phyloP scores from a whole-genome alignment of 2,329 filamentous ascomycete species.

The Podosphaera xanthii region DNA sequence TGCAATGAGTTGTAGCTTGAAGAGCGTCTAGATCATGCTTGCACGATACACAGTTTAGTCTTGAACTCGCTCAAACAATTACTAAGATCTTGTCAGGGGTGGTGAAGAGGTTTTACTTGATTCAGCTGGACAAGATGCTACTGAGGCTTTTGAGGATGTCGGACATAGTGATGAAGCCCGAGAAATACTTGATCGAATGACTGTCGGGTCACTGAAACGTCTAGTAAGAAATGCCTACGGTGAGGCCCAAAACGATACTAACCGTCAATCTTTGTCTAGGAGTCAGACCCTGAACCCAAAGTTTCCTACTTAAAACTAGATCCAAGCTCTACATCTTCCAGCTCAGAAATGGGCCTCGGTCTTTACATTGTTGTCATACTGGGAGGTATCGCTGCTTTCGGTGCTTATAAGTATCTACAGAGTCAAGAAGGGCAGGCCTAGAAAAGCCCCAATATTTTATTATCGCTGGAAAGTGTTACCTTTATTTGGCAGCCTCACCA shows the following conservation, averaged over 20 bases:
- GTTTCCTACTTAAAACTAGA: slow-evolving; percentile 27
- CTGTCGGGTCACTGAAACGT: slow-evolving; percentile 60
- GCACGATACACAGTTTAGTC: too few relatives aligned
- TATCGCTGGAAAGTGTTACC: too few relatives aligned
- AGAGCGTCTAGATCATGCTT: too few relatives aligned
- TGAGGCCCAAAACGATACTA: neutral
- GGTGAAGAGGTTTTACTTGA: slow-evolving; percentile 97
- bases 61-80: too few relatives aligned
- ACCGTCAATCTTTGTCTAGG: slow-evolving; percentile 4
- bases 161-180: slow-evolving; percentile 97
- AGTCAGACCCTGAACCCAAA: slow-evolving; percentile 51
- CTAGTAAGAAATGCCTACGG: slow-evolving; percentile 30
- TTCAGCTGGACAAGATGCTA: slow-evolving; percentile 84
- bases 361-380: slow-evolving; percentile 63
- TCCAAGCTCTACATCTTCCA: slow-evolving; percentile 20
- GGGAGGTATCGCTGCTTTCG: slow-evolving; percentile 56
- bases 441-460: neutral
- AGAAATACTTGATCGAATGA: slow-evolving; percentile 63
- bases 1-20: too few relatives aligned
- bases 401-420: slow-evolving; percentile 68
- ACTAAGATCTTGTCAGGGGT: slow-evolving; percentile 33
- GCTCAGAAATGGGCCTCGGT: slow-evolving; percentile 43
- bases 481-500: too few relatives aligned
- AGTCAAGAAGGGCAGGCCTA: slow-evolving; percentile 7
- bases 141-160: slow-evolving; percentile 97